Conservation (phyloP, 345 rosid genomes). For the Combretum micranthum region DNA sequence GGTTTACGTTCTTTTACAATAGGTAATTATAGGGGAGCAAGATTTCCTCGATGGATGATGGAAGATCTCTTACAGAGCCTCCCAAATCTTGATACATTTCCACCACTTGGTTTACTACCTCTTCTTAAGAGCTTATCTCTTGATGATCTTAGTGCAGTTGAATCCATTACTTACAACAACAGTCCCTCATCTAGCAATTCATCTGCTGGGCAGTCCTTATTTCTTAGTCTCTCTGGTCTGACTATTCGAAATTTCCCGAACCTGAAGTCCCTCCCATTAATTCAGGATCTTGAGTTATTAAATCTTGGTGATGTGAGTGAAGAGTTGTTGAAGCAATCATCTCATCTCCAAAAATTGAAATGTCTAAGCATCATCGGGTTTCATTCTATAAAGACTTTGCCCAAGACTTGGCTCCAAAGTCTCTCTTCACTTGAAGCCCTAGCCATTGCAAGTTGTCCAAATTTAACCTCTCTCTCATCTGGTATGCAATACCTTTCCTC, state of each 20-base stretch:
- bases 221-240: not conserved
- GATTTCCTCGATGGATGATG: slow-evolving; percentile 4
- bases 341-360: not conserved
- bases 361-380: not conserved
- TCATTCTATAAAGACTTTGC: not conserved
- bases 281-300: too few relatives aligned
- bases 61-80: too few relatives aligned
- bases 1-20: not conserved
- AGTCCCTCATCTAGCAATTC: not conserved
- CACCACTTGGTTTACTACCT: slow-evolving; percentile 7
- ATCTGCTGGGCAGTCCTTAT: not conserved
- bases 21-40: not conserved
- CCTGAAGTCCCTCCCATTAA: not conserved
- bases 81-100: slow-evolving; percentile 4
- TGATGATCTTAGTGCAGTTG: not conserved
- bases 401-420: not conserved
- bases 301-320: too few relatives aligned
- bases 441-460: not conserved
- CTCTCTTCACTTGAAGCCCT: not conserved
- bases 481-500: slow-evolving; percentile 1
- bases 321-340: not conserved
- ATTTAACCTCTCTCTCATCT: too few relatives aligned
- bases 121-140: not conserved
- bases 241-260: not conserved
- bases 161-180: too few relatives aligned